A percentile compares a stretch with the other conserved stretches of the same genome.
Conservation (phyloP, 208 protist species). For the Jaenimonas drosophilae region DNA sequence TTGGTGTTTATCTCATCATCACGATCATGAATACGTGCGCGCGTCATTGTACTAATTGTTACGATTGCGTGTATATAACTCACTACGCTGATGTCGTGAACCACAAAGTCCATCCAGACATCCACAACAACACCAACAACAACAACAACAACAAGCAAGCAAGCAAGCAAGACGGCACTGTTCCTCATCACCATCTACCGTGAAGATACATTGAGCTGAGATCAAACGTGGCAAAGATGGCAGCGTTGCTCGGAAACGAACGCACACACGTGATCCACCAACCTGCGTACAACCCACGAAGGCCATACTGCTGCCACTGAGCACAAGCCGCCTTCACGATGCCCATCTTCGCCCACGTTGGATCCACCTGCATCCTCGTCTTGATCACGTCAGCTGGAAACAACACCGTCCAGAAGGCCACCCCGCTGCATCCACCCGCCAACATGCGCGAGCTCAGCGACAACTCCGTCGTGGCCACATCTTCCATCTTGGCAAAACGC, state of each 20-base stretch:
- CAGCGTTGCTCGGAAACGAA: constrained; percentile 80
- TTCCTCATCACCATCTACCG: no score
- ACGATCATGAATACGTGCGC: no score
- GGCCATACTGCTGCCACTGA: constrained; percentile 45
- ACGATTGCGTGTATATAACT: no score
- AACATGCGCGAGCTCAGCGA: constrained; percentile 48
- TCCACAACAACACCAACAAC: no score
- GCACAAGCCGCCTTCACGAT: constrained; percentile 20
- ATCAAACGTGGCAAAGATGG: constrained; percentile 58
- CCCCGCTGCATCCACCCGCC: constrained; percentile 62
- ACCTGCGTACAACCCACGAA: constrained; percentile 61
- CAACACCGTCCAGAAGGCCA: constrained; percentile 75
- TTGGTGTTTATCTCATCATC: no score
- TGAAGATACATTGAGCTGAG: no score
- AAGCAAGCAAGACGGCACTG: no score
- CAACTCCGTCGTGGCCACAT: constrained; percentile 19
- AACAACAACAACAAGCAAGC: no score
- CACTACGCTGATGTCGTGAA: no score
- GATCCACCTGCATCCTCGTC: constrained; percentile 78
- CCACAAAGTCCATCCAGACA: no score
- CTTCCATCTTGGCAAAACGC: background rate
- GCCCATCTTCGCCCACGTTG: constrained; percentile 8
- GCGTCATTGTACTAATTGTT: no score
- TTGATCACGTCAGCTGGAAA: constrained; percentile 86
- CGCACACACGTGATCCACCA: constrained; percentile 62